Evolutionary conservation across 208 protist genomes (phyloP), one percentile per base, ranked within the genome.

Genomic region (Acanthamoeba healyi): DNA sequence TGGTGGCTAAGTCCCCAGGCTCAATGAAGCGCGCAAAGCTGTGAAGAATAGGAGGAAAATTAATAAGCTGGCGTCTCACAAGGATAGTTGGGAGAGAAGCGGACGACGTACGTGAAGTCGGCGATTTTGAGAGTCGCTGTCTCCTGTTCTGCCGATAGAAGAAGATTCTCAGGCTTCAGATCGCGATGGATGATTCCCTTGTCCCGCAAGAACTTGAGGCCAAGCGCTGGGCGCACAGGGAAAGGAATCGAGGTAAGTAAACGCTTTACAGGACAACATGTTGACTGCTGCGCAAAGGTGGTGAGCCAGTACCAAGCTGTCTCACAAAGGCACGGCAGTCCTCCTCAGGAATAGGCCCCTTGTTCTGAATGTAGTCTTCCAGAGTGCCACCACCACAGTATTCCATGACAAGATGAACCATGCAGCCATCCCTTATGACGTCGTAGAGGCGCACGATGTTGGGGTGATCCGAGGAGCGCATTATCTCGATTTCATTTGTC

Each of bases 271-370:
- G n/a, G n/a, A n/a, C n/a, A n/a, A n/a, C n/a, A n/a, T n/a, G n/a
- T n/a, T n/a, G n/a, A n/a, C n/a, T n/a, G n/a, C n/a, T n/a, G n/a
- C n/a, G n/a, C n/a, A n/a, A n/a, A n/a, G n/a, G n/a, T n/a, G n/a
- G n/a, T n/a, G n/a, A n/a, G n/a, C n/a, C n/a, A n/a, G n/a, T 91
- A 91, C 84, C 88, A n/a, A 93, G 88, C 26, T 93, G 46, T 81
- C 29, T 29, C 9, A 93, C 24, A 10, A 51, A 93, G 7, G 79
- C 36, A 9, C 67, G 36, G 34, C 40, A 36, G 36, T 93, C 88
- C 0, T 63, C 65, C 36, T 93, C 88, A 19, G 63, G 24, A 10
- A 93, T 1, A 9, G 88, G 63, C 0, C 65, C 88, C 29, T 38
- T 79, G 58, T 0, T 49, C 24, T 81, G 10, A 17, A 93, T 40